Evolutionary conservation across 345 rosid genomes (phyloP), one percentile per base, ranked within the genome.

Genomic region (Mallotus nudiflorus): DNA sequence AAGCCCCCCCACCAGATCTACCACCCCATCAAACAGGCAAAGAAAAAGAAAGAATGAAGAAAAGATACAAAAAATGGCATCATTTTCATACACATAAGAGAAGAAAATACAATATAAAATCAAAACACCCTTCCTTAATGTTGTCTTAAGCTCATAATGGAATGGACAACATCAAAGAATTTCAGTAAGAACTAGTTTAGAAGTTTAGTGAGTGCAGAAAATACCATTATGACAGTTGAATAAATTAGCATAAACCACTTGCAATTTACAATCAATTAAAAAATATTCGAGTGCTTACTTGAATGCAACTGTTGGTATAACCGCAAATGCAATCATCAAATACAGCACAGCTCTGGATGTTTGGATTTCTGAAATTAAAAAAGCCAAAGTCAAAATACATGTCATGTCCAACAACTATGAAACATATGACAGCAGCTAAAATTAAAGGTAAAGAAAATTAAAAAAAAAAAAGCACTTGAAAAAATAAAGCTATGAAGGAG

Each of bases 301-400:
- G 81, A 64, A 82, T 67, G 76, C 67, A 39, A 92, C 66, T n/a
- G 99, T 95, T 58, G 99, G 99, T 70, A 92, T 76, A 79, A 87
- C 93, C 77, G 71, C 99, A 77, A 86, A 82, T 55, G 80, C 83
- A 31, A 83, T 78, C 99, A 95, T 90, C 4, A 82, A 12, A 78
- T 60, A 81, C 73, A 90, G 76, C 54, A 85, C 89, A 39, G 82
- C 82, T 82, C 69, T 87, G 76, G 78, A 83, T 16, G 88, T 87
- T 35, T 82, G 76, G 53, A 90, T 82, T 72, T 82, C 99, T 95
- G 89, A 44, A 72, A 35, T 72, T 49, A 52, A 70, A 12, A 68
- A 74, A 50, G 60, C 58, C 69, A 31, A 53, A 27, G 42, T 11
- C 29, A 37, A 45, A 29, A 9, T 1, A 28, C 28, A 28, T 19